A percentile compares a stretch with the other conserved stretches of the same genome.
These are phyloP conservation scores for Pythium periplocum DNA, from an alignment of 352 stramenopile species.

Conservation along the genomic window DNA sequence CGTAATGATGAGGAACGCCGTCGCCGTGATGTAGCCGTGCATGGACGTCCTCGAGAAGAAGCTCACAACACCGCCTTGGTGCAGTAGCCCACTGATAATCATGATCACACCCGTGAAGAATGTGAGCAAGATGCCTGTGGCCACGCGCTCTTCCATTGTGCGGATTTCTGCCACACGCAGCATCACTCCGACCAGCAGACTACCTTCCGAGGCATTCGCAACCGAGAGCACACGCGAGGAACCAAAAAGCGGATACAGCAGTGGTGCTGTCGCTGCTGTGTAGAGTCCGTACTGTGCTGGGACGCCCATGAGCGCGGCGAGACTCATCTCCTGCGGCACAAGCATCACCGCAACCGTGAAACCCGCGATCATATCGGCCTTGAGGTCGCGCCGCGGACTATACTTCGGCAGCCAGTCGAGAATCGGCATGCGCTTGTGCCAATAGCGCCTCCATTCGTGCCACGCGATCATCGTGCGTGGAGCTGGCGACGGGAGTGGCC, in stretches of 20 bases:
- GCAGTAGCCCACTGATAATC: slow-evolving; percentile 45
- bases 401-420: slow-evolving; percentile 71
- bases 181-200: slow-evolving; percentile 55
- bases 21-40: slow-evolving; percentile 65
- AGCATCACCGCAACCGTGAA: slow-evolving; percentile 88
- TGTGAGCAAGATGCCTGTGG: slow-evolving; percentile 62
- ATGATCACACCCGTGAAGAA: slow-evolving; percentile 60
- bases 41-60: slow-evolving; percentile 76
- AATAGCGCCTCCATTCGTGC: slow-evolving; percentile 13
- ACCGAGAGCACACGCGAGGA: slow-evolving; percentile 58
- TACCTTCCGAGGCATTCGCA: slow-evolving; percentile 61
- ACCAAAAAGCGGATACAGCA: slow-evolving; percentile 72
- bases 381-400: slow-evolving; percentile 49
- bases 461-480: slow-evolving; percentile 13
- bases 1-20: slow-evolving; percentile 58
- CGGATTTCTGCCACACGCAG: slow-evolving; percentile 41
- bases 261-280: slow-evolving; percentile 55
- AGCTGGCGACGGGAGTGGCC: too few relatives aligned
- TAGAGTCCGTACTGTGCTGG: slow-evolving; percentile 68
- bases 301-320: slow-evolving; percentile 86
- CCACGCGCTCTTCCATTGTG: slow-evolving; percentile 49
- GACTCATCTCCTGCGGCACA: slow-evolving; percentile 89
- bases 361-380: slow-evolving; percentile 59
- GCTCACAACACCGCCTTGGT: slow-evolving; percentile 54
- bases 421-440: slow-evolving; percentile 53